Conservation (phyloP, 1,139 yeast genomes). For the Magnusiomyces magnusii region DNA sequence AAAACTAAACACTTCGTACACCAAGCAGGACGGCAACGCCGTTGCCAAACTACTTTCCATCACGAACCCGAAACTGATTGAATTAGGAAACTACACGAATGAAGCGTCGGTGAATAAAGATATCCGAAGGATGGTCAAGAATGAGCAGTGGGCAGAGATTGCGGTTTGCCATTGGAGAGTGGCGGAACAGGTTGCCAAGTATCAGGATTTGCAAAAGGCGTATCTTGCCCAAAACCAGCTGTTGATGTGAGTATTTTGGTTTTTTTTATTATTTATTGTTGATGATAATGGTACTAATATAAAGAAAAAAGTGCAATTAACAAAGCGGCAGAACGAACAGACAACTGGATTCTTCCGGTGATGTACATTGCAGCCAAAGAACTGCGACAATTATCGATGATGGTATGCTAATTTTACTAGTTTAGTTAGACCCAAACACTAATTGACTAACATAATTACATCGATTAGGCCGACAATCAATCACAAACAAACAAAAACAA, state of each 20-base stretch:
- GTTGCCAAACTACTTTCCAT: slow-evolving; percentile 24
- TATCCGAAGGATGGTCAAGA: slow-evolving; percentile 15
- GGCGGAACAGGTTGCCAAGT: slow-evolving; percentile 21
- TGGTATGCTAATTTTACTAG: slow-evolving; percentile 18
- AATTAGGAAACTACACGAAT: slow-evolving; percentile 21
- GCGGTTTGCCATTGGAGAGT: slow-evolving; percentile 28
- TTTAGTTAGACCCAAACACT: too few relatives aligned
- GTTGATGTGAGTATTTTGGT: slow-evolving; percentile 19
- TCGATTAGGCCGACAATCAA: neutral
- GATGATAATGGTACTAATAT: neutral
- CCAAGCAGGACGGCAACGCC: slow-evolving; percentile 22
- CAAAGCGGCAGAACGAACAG: slow-evolving; percentile 54
- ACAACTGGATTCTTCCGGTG: slow-evolving; percentile 61
- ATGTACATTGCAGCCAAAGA: slow-evolving; percentile 50
- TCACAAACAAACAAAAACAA: neutral
- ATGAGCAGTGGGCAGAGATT: slow-evolving; percentile 23
- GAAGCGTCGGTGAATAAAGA: slow-evolving; percentile 21
- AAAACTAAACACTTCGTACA: slow-evolving; percentile 18
- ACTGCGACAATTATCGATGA: slow-evolving; percentile 38
- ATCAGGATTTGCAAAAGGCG: slow-evolving; percentile 25
- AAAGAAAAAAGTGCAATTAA: slow-evolving; percentile 27
- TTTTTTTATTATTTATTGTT: neutral
- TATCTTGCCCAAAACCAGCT: slow-evolving; percentile 25
- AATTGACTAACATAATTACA: too few relatives aligned
- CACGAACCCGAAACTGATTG: slow-evolving; percentile 19